Conservation (phyloP, 805 yeast species). For the Candida glaebosa region DNA sequence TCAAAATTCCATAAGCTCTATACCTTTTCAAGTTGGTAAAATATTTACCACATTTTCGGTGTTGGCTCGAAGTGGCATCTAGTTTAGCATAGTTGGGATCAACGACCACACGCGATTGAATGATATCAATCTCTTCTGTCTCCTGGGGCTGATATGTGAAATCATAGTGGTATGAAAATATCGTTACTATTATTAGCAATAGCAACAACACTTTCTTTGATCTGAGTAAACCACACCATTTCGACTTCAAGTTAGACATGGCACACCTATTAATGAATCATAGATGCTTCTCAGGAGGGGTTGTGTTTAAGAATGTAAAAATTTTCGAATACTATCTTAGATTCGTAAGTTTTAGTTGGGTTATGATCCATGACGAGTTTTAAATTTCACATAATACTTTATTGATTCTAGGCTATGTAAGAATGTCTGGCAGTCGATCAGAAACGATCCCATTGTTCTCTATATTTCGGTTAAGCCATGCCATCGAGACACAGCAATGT, state of each 20-base stretch:
- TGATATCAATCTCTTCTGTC: neutral
- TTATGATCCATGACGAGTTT: neutral
- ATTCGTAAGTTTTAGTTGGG: no score
- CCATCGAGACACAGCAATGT: no score
- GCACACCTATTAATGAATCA: neutral
- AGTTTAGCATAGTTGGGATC: neutral
- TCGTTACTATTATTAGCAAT: neutral
- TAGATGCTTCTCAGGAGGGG: neutral
- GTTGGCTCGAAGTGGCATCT: neutral
- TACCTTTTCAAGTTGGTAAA: neutral
- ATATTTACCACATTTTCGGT: neutral
- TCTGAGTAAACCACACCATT: neutral
- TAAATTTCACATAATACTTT: no score
- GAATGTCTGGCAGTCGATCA: no score
- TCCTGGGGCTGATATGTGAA: no score
- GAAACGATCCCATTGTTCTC: no score
- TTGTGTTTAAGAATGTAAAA: no score
- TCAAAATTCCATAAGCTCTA: neutral
- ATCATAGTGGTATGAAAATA: neutral
- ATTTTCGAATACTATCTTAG: no score
- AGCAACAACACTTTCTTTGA: neutral
- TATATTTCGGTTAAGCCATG: no score
- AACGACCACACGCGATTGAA: neutral
- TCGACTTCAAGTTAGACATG: neutral
- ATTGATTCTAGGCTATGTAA: no score